A percentile compares a stretch with the other conserved stretches of the same genome.
Evolutionary conservation across 2,329 filamentous ascomycete species (phyloP).

Genomic region (Volutella citrinella): DNA sequence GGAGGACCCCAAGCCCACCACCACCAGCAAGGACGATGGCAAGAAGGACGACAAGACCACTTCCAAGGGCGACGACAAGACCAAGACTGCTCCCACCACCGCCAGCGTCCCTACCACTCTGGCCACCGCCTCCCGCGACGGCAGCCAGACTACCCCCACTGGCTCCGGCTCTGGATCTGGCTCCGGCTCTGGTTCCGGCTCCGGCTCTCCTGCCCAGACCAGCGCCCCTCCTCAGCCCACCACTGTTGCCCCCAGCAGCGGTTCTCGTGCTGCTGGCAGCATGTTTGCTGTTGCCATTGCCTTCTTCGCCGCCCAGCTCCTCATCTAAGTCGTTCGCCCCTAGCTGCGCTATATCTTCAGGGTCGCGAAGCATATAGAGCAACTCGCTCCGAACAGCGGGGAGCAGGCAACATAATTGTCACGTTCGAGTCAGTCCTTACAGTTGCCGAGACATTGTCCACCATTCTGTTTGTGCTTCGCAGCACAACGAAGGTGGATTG

Average conservation of each 20-base stretch:
- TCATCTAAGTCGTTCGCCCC: constrained; percentile 26
- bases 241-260: constrained; percentile 19
- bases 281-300: constrained; percentile 26
- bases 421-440: constrained; percentile 28
- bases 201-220: no score
- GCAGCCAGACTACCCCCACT: constrained; percentile 5
- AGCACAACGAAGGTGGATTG: no score
- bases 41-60: not conserved
- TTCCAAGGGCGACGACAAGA: constrained; percentile 4
- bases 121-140: constrained; percentile 3
- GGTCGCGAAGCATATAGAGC: constrained; percentile 25
- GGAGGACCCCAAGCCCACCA: no score
- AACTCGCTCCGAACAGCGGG: constrained; percentile 18
- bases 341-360: constrained; percentile 23
- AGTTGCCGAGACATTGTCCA: constrained; percentile 24
- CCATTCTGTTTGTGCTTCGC: no score
- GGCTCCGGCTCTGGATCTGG: constrained; percentile 8
- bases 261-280: constrained; percentile 25
- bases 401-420: constrained; percentile 30
- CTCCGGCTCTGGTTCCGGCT: constrained; percentile 12
- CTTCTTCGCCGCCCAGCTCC: constrained; percentile 27
- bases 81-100: constrained; percentile 2
- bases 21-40: constrained; percentile 14
- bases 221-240: constrained; percentile 8
- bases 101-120: not conserved